Evolutionary conservation across 1,284 basidiomycete genomes (phyloP).

Genomic region (Bjerkandera adusta): DNA sequence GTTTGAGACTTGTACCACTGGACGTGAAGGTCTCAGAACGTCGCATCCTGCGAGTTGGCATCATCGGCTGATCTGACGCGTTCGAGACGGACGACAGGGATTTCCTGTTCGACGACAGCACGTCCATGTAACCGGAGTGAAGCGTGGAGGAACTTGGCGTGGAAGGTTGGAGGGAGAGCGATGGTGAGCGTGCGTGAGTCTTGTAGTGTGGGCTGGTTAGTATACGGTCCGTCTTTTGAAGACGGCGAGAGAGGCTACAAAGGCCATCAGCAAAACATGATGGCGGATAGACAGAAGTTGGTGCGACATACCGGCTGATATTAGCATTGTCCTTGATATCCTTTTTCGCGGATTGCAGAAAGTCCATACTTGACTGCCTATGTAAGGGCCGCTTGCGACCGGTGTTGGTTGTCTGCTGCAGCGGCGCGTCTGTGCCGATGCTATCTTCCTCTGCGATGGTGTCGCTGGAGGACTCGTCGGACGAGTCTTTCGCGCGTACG

Average conservation of each 20-base stretch:
- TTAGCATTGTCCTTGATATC: slow-evolving; percentile 51
- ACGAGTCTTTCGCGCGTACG: slow-evolving; percentile 53
- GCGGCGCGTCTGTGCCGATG: slow-evolving; percentile 34
- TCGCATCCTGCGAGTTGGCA: slow-evolving; percentile 29
- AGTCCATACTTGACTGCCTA: slow-evolving; percentile 83
- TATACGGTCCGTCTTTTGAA: slow-evolving; percentile 62
- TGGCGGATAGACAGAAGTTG: slow-evolving; percentile 9
- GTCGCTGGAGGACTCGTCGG: slow-evolving; percentile 34
- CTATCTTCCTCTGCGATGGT: slow-evolving; percentile 36
- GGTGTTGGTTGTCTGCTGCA: slow-evolving; percentile 42
- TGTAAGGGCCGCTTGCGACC: slow-evolving; percentile 57
- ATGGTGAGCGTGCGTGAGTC: slow-evolving; percentile 50
- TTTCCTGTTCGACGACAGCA: slow-evolving; percentile 32
- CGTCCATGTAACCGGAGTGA: slow-evolving; percentile 41
- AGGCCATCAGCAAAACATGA: slow-evolving; percentile 14
- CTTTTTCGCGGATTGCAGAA: slow-evolving; percentile 49
- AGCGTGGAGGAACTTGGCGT: slow-evolving; percentile 68
- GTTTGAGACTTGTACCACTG: slow-evolving; percentile 35
- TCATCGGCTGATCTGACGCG: slow-evolving; percentile 29
- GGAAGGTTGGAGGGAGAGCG: slow-evolving; percentile 41
- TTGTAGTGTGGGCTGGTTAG: slow-evolving; percentile 52
- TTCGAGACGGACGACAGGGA: slow-evolving; percentile 36
- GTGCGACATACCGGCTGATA: slow-evolving; percentile 55
- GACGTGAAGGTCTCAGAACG: slow-evolving; percentile 32
- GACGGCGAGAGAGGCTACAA: slow-evolving; percentile 60